Conservation (phyloP, 1,284 basidiomycete genomes). For the Taiwanofungus camphoratus region DNA sequence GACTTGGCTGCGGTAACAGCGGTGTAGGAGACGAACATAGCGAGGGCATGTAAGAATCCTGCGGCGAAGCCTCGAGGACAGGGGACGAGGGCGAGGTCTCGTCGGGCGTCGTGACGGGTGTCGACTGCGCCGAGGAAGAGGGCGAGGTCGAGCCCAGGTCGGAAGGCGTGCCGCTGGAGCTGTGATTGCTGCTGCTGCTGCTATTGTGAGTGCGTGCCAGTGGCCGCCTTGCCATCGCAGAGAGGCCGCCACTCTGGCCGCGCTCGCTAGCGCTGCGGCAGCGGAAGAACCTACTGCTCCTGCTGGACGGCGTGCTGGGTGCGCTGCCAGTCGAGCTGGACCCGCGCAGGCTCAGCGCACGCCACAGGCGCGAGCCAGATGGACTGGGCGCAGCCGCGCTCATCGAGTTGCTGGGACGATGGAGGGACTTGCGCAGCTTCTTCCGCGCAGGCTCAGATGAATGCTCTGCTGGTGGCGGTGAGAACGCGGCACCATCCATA, state of each 20-base stretch:
- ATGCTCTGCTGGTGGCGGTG: background rate
- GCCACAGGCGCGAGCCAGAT: slow-evolving; percentile 4
- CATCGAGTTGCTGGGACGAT: background rate
- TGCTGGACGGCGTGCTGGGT: slow-evolving; percentile 3
- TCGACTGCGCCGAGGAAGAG: slow-evolving; percentile 13
- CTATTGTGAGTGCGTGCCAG: slow-evolving; percentile 12
- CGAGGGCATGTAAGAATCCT: too few relatives aligned
- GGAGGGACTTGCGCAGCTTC: slow-evolving; percentile 8
- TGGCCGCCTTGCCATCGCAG: slow-evolving; percentile 5
- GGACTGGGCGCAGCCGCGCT: background rate
- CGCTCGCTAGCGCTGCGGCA: slow-evolving; percentile 18
- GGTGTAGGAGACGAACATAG: too few relatives aligned
- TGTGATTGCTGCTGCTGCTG: slow-evolving; percentile 1
- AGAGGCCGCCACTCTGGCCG: background rate
- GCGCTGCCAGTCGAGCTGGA: background rate
- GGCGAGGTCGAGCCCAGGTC: background rate
- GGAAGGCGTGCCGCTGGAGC: background rate
- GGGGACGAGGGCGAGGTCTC: slow-evolving; percentile 6
- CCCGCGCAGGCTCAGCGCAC: slow-evolving; percentile 6
- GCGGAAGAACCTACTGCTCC: slow-evolving; percentile 14
- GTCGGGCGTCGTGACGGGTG: slow-evolving; percentile 20
- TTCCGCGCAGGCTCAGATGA: slow-evolving; percentile 1
- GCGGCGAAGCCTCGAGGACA: background rate
- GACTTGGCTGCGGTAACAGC: too few relatives aligned
- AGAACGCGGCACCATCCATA: background rate